Evolutionary conservation across 1,284 basidiomycete genomes (phyloP).

Genomic region (Sporisorium graminicola): DNA sequence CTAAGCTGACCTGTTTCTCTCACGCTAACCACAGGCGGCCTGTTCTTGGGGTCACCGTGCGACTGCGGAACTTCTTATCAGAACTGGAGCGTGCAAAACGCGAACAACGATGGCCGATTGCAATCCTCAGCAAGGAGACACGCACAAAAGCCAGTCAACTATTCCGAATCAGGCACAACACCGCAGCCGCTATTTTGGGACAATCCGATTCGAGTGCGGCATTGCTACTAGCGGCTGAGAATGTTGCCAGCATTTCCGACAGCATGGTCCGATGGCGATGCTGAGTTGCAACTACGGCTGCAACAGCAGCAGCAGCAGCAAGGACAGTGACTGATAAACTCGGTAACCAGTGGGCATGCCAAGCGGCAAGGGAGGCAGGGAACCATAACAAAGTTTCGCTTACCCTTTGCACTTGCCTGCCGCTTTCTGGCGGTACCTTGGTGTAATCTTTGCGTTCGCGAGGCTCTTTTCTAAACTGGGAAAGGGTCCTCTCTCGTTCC

Average conservation of each 20-base stretch:
- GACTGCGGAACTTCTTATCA: not conserved
- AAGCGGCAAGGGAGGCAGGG: slow-evolving; percentile 25
- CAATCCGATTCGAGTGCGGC: not conserved
- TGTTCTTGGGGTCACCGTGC: slow-evolving; percentile 7
- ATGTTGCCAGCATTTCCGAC: not conserved
- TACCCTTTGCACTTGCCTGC: not conserved
- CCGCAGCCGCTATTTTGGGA: not conserved
- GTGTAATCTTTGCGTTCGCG: not conserved
- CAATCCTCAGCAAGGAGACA: slow-evolving; percentile 23
- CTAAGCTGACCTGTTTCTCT: not conserved
- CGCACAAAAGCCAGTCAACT: not conserved
- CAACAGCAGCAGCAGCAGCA: not conserved
- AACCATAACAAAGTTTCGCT: not conserved
- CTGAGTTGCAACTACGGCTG: not conserved
- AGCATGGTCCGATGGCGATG: not conserved
- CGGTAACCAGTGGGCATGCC: slow-evolving; percentile 12
- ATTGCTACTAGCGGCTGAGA: not conserved
- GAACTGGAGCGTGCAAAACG: not conserved
- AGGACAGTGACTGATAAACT: not conserved
- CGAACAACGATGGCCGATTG: not conserved
- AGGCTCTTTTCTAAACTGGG: not conserved
- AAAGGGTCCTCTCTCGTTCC: not conserved
- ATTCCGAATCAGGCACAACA: slow-evolving; percentile 5
- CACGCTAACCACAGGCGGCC: slow-evolving; percentile 5
- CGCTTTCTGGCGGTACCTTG: no score